These are phyloP conservation scores for Melocanna baccifera DNA, from an alignment of 176 grass and related monocot genomes.

Conservation along the genomic window DNA sequence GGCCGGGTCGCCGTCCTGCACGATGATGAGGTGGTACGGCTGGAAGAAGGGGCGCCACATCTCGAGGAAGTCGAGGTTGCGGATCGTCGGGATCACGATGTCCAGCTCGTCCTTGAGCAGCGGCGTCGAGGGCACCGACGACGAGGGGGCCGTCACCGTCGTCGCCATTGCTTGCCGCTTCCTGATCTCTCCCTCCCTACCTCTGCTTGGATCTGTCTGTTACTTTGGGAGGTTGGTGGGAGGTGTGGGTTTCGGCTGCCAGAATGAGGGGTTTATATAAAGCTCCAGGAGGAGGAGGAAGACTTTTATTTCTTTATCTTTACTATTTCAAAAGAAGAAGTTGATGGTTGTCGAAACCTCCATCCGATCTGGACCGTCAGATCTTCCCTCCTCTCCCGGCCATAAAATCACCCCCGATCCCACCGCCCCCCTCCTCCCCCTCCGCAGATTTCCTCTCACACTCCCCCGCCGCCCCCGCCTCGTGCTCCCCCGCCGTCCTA, in stretches of 20 bases:
- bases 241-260: not conserved
- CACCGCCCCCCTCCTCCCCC: no score
- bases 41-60: slow-evolving; percentile 91
- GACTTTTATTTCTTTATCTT: no score
- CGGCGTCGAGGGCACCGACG: slow-evolving; percentile 47
- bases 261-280: slow-evolving; percentile 22
- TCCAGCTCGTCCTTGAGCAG: slow-evolving; percentile 80
- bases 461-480: no score
- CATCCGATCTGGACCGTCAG: no score
- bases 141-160: slow-evolving; percentile 45
- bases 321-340: no score
- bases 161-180: slow-evolving; percentile 30
- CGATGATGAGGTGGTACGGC: slow-evolving; percentile 91
- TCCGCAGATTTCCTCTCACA: no score
- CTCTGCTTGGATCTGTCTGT: not conserved
- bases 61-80: slow-evolving; percentile 88
- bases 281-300: not conserved
- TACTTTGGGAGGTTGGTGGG: not conserved
- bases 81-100: slow-evolving; percentile 90
- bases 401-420: no score
- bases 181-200: not conserved
- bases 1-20: slow-evolving; percentile 79
- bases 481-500: no score
- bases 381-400: no score
- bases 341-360: no score